phyloP scores from a whole-genome alignment of 257 asterid genomes.

The Marsdenia floribunda region DNA sequence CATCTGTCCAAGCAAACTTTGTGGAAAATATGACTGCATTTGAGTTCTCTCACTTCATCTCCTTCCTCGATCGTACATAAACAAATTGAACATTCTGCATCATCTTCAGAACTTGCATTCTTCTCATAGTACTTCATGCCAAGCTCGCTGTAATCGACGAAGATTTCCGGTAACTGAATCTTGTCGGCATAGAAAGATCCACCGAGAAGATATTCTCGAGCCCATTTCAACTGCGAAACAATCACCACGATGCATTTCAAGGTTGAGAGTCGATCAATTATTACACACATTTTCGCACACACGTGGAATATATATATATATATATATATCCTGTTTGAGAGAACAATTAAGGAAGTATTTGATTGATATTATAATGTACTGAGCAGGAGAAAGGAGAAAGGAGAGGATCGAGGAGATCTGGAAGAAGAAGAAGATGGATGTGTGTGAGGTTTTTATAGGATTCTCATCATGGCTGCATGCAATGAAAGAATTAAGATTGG shows the following conservation, averaged over 20 bases:
- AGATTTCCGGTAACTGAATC: neutral
- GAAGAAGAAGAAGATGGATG: too few species aligned
- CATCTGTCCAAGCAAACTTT: slow-evolving; percentile 32
- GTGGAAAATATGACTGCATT: slow-evolving; percentile 30
- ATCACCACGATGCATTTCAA: neutral
- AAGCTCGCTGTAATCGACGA: neutral
- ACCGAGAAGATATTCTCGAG: slow-evolving; percentile 12
- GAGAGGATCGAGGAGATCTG: too few species aligned
- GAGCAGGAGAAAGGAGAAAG: too few species aligned
- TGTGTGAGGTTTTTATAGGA: too few species aligned
- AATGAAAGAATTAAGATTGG: too few species aligned
- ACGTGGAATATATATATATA: too few species aligned
- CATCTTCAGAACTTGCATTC: neutral
- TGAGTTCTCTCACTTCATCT: slow-evolving; percentile 27
- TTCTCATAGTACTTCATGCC: neutral
- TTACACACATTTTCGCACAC: too few species aligned
- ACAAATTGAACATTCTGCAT: slow-evolving; percentile 12
- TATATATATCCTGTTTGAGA: too few species aligned
- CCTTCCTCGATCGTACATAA: slow-evolving; percentile 25
- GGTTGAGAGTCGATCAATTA: neutral
- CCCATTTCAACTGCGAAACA: slow-evolving; percentile 20
- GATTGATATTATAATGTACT: too few species aligned
- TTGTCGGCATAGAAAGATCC: slow-evolving; percentile 4
- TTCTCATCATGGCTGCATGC: too few species aligned
- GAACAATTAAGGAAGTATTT: too few species aligned